These are phyloP conservation scores for Rutidosis leptorrhynchoides DNA, from an alignment of 129 eudicot species.

Conservation along the genomic window DNA sequence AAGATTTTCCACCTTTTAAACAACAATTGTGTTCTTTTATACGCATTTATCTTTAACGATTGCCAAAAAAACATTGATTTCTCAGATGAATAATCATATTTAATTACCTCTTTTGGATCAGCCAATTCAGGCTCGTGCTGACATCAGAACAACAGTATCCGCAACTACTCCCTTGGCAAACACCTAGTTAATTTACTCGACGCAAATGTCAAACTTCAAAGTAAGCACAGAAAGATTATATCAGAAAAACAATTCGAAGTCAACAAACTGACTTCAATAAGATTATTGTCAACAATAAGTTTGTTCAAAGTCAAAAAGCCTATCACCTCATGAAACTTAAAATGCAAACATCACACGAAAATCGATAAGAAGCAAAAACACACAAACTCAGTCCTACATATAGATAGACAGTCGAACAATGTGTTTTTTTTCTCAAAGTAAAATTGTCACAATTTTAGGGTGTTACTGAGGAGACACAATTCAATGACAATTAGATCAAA, in stretches of 20 bases:
- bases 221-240: background rate
- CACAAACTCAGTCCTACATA: too few relatives aligned
- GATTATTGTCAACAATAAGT: constrained; percentile 95
- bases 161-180: constrained; percentile 90
- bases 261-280: constrained; percentile 63
- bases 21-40: background rate
- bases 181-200: constrained; percentile 42
- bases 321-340: too few relatives aligned
- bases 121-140: constrained; percentile 99
- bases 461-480: too few relatives aligned
- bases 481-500: too few relatives aligned
- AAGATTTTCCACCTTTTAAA: background rate
- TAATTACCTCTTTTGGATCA: constrained; percentile 91
- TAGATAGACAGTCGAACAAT: too few relatives aligned
- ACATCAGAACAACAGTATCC: constrained; percentile 94
- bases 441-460: too few relatives aligned
- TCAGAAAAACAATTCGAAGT: background rate
- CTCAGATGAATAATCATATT: background rate
- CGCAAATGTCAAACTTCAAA: constrained; percentile 11
- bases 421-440: too few relatives aligned
- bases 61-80: too few relatives aligned
- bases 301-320: constrained; percentile 92
- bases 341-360: too few relatives aligned
- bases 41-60: background rate
- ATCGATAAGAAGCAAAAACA: too few relatives aligned